A percentile compares a stretch with the other conserved stretches of the same genome.
phyloP scores from a whole-genome alignment of 371 early-diverging fungal species.

The Circinella minor region DNA sequence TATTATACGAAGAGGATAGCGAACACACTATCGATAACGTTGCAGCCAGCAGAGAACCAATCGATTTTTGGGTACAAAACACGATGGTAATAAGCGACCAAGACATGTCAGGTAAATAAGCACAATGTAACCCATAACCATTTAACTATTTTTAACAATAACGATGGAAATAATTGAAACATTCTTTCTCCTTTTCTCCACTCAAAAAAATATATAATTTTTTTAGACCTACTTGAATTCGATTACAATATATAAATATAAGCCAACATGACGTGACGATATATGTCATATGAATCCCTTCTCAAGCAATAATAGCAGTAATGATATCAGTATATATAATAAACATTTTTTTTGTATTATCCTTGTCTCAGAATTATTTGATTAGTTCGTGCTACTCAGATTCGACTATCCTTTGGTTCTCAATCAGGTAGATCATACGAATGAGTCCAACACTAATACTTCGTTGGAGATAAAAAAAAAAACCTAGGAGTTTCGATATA shows the following conservation, averaged over 20 bases:
- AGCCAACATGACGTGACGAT: no score
- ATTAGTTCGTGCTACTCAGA: no score
- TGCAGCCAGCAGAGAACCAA: not conserved
- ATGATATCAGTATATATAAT: no score
- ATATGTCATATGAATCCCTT: no score
- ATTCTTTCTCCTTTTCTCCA: not conserved
- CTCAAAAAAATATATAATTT: not conserved
- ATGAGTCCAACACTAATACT: no score
- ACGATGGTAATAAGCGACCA: slow-evolving; percentile 1
- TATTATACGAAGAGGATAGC: not conserved
- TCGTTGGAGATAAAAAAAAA: no score
- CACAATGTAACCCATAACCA: not conserved
- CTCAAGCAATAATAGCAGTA: no score
- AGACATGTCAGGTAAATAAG: slow-evolving; percentile 2
- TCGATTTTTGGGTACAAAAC: slow-evolving; percentile 5
- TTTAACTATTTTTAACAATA: not conserved
- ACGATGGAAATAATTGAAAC: not conserved
- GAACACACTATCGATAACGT: not conserved
- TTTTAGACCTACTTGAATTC: not conserved
- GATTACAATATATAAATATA: not conserved
- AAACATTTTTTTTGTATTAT: no score
- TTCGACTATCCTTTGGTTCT: no score
- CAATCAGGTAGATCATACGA: no score
- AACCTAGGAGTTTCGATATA: no score
- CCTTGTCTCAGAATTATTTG: no score